A percentile compares a stretch with the other conserved stretches of the same genome.
Evolutionary conservation across 2,329 filamentous ascomycete species (phyloP).

Genomic region (Diaporthe capsici): DNA sequence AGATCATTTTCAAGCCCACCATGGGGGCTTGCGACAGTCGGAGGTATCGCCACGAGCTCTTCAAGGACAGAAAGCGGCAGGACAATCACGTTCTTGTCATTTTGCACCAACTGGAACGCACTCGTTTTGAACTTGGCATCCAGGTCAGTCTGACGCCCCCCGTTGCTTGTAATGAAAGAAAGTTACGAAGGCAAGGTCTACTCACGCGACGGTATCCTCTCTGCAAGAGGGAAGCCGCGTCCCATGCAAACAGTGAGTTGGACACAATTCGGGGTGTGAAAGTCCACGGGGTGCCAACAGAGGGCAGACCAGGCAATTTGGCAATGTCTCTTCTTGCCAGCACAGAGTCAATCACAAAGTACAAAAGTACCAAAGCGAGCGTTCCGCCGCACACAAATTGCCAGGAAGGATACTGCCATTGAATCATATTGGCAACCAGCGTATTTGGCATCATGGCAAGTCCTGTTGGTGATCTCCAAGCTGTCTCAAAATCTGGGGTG

Average conservation of each 20-base stretch:
- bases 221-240: neutral
- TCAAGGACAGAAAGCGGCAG: neutral
- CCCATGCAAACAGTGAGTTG: neutral
- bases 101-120: neutral
- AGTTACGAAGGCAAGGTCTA: neutral
- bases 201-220: neutral
- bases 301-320: neutral
- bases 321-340: neutral
- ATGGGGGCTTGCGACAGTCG: neutral
- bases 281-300: neutral
- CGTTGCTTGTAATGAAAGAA: no score
- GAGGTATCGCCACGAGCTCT: neutral
- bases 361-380: neutral
- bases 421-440: neutral
- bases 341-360: neutral
- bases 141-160: neutral
- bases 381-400: neutral
- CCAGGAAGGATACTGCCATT: neutral
- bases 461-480: no score
- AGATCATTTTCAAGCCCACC: constrained; percentile 6
- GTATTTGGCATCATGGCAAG: neutral
- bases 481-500: no score
- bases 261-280: neutral
- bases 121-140: neutral
- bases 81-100: constrained; percentile 8